Percentiles rank a stretch among this genome's conserved stretches.
Evolutionary conservation across 257 asterid genomes (phyloP).

Genomic region (Przewalskia tangutica): DNA sequence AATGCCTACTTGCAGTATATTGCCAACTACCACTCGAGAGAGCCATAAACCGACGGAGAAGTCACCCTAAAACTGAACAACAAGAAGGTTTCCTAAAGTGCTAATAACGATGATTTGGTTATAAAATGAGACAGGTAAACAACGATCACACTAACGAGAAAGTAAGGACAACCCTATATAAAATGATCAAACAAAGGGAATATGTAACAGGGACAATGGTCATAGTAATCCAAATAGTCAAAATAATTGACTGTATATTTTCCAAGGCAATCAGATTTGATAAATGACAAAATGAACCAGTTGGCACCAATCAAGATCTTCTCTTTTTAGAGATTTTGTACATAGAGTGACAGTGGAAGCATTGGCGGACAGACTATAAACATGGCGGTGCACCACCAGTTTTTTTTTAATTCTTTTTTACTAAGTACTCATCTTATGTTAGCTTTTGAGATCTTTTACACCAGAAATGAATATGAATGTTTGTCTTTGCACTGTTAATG

Average conservation of each 20-base stretch:
- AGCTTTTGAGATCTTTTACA: too few relatives aligned
- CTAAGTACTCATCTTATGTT: too few relatives aligned
- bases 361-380: too few relatives aligned
- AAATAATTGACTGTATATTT: background rate
- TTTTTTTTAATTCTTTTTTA: too few relatives aligned
- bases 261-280: conserved; percentile 2
- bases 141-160: too few relatives aligned
- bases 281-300: background rate
- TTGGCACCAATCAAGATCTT: background rate
- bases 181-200: conserved; percentile 18
- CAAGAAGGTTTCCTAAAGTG: background rate
- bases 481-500: too few relatives aligned
- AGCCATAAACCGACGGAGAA: background rate
- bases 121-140: too few relatives aligned
- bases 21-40: background rate
- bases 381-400: too few relatives aligned
- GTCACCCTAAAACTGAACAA: background rate
- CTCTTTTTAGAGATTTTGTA: too few relatives aligned
- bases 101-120: too few relatives aligned
- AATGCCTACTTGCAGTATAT: background rate
- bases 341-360: too few relatives aligned
- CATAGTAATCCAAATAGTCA: conserved; percentile 24
- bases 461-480: too few relatives aligned
- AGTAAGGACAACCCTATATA: background rate
- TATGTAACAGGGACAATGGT: conserved; percentile 17